Evolutionary conservation across 2,329 filamentous ascomycete species (phyloP), one percentile per base, ranked within the genome.

Genomic region (Paraphaeosphaeria sporulosa): DNA sequence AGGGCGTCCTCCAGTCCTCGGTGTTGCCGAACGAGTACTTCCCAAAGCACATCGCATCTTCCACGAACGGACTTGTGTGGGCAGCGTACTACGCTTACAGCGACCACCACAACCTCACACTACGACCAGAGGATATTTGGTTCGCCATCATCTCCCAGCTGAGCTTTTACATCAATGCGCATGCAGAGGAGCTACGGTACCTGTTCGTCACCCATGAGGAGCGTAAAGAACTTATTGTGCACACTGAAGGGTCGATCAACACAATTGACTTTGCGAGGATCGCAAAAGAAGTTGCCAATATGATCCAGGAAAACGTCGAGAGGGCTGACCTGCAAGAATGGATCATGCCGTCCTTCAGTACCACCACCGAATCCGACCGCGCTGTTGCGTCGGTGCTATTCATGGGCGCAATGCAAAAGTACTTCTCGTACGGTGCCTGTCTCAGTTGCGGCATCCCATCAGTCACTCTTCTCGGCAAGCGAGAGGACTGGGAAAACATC

Each of bases 261-360:
- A 48, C 38, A 54, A 30, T 52, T 66, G 25, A 32, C 44, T 72
- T 78, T 0, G 52, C 60, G 12, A 38, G 65, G 4, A 81, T 48
- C n/a, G 25, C 46, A n/a, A 48, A 48, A 17, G 5, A 3, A 10
- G 8, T 86, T 75, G 74, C 75, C 0, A 27, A 71, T 2, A 25
- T 77, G 19, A 78, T 86, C 15, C 60, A 79, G 30, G 57, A 79
- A 32, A 79, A 81, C 36, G 64, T 86, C 30, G 64, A 73, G 0
- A 81, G 84, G 58, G 67, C 74, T 0, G 69, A 71, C 12, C 66
- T 86, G 4, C 71, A 74, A 3, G 64, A 72, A 0, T 87, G 84
- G 83, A 76, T 87, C 15, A 75, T 85, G 63, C 85, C 84, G 0
- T 61, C 70, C 1, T 87, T 87, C 64, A 80, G 74, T 4, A 88